Evolutionary conservation across 305 asterid species (phyloP).

Genomic region (Solanum aculeatissimum): DNA sequence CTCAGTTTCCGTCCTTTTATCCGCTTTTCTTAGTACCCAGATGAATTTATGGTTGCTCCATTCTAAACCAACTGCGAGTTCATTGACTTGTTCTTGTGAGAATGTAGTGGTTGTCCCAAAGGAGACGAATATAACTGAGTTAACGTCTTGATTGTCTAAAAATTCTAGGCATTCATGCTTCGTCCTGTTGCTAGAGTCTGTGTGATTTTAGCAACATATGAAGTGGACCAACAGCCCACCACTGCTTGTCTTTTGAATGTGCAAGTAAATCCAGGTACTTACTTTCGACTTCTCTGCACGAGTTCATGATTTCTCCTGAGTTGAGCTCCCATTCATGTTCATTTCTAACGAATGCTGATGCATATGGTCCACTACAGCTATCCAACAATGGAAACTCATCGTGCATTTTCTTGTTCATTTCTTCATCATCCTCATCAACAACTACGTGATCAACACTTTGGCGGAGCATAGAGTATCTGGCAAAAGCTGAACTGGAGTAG

Average conservation of each 20-base stretch:
- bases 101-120: constrained; percentile 56
- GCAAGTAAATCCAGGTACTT: neutral
- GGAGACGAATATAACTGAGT: constrained; percentile 35
- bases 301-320: neutral
- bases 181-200: neutral
- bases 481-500: neutral
- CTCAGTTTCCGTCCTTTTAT: neutral
- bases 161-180: neutral
- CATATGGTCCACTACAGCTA: neutral
- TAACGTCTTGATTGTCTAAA: neutral
- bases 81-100: constrained; percentile 19
- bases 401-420: neutral
- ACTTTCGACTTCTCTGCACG: neutral
- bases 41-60: constrained; percentile 27
- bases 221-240: neutral
- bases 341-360: too few relatives aligned
- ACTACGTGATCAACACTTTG: neutral
- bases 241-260: neutral
- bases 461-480: neutral
- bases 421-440: neutral
- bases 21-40: constrained; percentile 62
- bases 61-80: constrained; percentile 51
- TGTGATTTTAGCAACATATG: neutral
- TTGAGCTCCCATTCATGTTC: neutral
- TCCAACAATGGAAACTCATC: neutral